Conservation (phyloP, 768 basidiomycete species). For the Roridomyces roridus region DNA sequence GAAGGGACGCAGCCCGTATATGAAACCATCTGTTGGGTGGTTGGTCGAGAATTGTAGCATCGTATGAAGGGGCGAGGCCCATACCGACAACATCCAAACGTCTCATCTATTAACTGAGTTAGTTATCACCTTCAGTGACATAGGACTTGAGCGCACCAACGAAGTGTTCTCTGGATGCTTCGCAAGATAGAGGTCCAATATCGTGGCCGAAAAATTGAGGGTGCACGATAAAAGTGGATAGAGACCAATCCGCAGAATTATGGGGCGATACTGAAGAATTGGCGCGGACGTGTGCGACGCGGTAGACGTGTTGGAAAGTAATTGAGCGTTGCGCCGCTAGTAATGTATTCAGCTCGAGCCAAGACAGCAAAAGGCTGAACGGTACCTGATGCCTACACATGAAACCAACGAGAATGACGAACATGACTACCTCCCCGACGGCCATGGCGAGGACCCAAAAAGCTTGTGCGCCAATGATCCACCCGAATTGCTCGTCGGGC, state of each 20-base stretch:
- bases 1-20: no score
- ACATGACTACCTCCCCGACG: neutral
- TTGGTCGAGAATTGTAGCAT: no score
- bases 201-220: neutral
- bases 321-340: neutral
- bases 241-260: conserved; percentile 8
- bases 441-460: conserved; percentile 7
- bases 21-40: no score
- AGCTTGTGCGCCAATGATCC: neutral
- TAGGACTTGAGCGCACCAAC: neutral
- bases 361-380: neutral
- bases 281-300: neutral
- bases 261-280: neutral
- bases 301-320: neutral
- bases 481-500: neutral
- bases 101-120: no score
- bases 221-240: neutral
- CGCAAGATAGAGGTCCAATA: neutral
- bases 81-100: no score
- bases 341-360: neutral
- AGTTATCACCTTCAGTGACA: no score
- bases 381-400: neutral
- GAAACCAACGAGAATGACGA: neutral
- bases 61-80: no score
- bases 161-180: neutral